Conservation (phyloP, 352 stramenopile species). For the Phytophthora cactorum region DNA sequence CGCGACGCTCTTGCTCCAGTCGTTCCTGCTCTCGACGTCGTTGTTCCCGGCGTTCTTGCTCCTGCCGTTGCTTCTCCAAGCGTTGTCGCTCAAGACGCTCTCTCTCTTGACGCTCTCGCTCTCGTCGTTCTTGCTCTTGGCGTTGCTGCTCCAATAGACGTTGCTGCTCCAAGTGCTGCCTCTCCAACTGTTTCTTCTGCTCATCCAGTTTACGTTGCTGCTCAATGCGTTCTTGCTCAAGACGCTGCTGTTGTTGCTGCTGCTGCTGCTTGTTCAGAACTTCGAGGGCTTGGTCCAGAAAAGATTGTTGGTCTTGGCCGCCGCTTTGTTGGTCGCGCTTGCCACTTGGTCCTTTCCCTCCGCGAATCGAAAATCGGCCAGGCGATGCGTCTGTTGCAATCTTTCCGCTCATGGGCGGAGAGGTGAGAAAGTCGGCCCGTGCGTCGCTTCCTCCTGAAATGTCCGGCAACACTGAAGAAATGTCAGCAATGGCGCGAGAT, state of each 20-base stretch:
- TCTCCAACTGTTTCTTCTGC: constrained; percentile 30
- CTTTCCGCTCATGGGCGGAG: constrained; percentile 20
- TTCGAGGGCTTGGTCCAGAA: constrained; percentile 55
- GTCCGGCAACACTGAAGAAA: constrained; percentile 42
- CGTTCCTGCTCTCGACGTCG: constrained; percentile 35
- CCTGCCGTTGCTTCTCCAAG: constrained; percentile 14
- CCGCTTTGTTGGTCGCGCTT: constrained; percentile 13
- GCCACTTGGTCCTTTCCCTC: constrained; percentile 11
- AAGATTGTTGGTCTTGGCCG: constrained; percentile 35
- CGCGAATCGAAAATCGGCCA: constrained; percentile 23
- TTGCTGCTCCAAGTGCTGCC: constrained; percentile 37
- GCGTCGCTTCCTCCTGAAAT: constrained; percentile 25
- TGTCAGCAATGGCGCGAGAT: constrained; percentile 47
- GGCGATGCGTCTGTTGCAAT: constrained; percentile 3
- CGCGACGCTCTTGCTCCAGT: constrained; percentile 34
- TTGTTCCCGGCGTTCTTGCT: constrained; percentile 42
- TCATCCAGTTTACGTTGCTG: constrained; percentile 31
- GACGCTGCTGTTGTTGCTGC: constrained; percentile 43
- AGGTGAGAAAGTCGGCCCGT: constrained; percentile 16
- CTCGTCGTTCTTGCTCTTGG: constrained; percentile 28
- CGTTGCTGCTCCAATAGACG: constrained; percentile 26
- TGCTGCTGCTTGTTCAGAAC: constrained; percentile 50
- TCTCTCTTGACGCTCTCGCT: constrained; percentile 32
- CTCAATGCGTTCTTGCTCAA: constrained; percentile 29
- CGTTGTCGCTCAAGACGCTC: constrained; percentile 21